Conservation (phyloP, 192 early-diverging fungal genomes). For the Backusella circina region DNA sequence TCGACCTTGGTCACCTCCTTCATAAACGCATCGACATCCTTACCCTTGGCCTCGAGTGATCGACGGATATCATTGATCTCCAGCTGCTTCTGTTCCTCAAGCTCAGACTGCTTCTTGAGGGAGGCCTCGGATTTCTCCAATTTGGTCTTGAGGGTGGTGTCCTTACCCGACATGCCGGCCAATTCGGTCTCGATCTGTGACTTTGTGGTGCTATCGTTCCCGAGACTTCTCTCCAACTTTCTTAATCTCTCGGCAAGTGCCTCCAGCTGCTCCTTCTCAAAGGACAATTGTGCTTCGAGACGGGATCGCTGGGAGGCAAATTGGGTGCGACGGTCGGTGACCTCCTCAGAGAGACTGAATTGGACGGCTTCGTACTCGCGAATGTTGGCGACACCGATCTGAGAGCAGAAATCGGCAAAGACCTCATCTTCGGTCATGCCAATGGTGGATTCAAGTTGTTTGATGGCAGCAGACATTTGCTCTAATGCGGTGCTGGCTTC, state of each 20-base stretch:
- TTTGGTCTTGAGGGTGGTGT: constrained; percentile 46
- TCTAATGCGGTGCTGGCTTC: constrained; percentile 35
- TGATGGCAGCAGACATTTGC: constrained; percentile 38
- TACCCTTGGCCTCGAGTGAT: constrained; percentile 51
- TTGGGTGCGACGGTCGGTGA: constrained; percentile 68
- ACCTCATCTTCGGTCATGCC: constrained; percentile 57
- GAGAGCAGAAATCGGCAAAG: constrained; percentile 79
- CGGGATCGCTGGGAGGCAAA: constrained; percentile 77
- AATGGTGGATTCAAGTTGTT: constrained; percentile 41
- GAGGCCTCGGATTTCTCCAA: constrained; percentile 39
- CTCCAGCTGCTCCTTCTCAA: constrained; percentile 71
- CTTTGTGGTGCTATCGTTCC: constrained; percentile 28
- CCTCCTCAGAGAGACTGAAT: constrained; percentile 65
- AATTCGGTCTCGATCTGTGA: constrained; percentile 34
- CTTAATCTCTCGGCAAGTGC: constrained; percentile 57
- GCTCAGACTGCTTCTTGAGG: constrained; percentile 42
- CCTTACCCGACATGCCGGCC: constrained; percentile 35
- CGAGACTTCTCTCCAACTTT: constrained; percentile 51
- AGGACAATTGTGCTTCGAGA: constrained; percentile 74
- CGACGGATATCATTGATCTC: constrained; percentile 56
- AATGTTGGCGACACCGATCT: constrained; percentile 70
- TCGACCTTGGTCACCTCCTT: constrained; percentile 62
- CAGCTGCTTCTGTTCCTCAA: constrained; percentile 53
- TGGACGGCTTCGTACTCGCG: constrained; percentile 85
- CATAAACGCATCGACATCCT: constrained; percentile 62